Evolutionary conservation across 2,329 filamentous ascomycete species (phyloP).

Genomic region (Calycina marina): DNA sequence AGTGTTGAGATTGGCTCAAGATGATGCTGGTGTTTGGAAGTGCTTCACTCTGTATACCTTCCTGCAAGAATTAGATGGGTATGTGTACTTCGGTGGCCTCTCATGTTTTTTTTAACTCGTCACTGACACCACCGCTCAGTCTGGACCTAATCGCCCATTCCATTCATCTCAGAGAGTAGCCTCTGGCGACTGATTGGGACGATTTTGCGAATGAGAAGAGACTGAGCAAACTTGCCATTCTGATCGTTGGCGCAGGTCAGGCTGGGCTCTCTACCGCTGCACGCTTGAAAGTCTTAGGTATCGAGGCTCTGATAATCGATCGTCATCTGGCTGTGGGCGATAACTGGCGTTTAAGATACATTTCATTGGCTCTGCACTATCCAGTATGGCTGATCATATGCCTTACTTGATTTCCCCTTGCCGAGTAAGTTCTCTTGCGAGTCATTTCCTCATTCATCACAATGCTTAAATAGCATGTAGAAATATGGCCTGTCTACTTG

Average conservation of each 20-base stretch:
- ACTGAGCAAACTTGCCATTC: too few relatives aligned
- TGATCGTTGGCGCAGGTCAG: slow-evolving; percentile 43
- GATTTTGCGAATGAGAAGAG: slow-evolving; percentile 26
- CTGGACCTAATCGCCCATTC: too few relatives aligned
- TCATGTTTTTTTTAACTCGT: too few relatives aligned
- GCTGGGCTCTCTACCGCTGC: slow-evolving; percentile 42
- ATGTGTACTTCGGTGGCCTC: too few relatives aligned
- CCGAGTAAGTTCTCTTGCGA: too few relatives aligned
- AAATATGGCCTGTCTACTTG: slow-evolving; percentile 53
- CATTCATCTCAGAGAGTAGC: too few relatives aligned
- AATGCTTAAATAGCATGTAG: too few relatives aligned
- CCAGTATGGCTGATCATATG: slow-evolving; percentile 43
- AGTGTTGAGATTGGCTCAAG: slow-evolving; percentile 34
- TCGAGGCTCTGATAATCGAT: slow-evolving; percentile 42
- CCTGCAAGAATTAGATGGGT: slow-evolving; percentile 36
- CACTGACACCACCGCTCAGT: too few relatives aligned
- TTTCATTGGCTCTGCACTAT: slow-evolving; percentile 54
- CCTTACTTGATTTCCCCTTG: slow-evolving; percentile 51
- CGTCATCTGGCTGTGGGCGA: slow-evolving; percentile 43
- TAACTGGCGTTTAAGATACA: slow-evolving; percentile 49
- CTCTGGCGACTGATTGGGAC: too few relatives aligned
- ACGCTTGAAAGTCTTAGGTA: slow-evolving; percentile 42
- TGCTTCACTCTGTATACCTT: slow-evolving; percentile 49
- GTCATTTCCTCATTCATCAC: too few relatives aligned
- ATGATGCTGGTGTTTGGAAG: slow-evolving; percentile 37